Conservation (phyloP, 2,329 filamentous ascomycete species). For the Plectosphaerella plurivora region DNA sequence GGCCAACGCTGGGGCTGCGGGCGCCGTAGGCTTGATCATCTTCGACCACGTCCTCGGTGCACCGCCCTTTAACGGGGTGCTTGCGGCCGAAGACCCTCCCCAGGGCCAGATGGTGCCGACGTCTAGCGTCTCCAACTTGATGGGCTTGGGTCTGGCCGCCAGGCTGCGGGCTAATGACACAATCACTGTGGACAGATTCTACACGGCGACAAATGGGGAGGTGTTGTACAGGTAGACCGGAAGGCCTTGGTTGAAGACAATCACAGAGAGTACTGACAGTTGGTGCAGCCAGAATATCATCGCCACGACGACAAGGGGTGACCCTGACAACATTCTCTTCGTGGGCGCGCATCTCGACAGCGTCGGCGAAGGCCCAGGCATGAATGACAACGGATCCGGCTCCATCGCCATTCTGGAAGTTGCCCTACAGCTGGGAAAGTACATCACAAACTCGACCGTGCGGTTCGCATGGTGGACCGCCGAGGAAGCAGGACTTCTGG, state of each 20-base stretch:
- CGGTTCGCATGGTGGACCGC: constrained; percentile 62
- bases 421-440: constrained; percentile 54
- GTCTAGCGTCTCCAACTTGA: constrained; percentile 39
- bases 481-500: constrained; percentile 60
- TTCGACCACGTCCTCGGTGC: constrained; percentile 52
- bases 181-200: constrained; percentile 1
- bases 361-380: constrained; percentile 56
- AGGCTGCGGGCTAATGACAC: constrained; percentile 29
- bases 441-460: constrained; percentile 53
- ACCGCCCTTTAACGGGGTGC: constrained; percentile 41
- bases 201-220: constrained; percentile 16
- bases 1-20: constrained; percentile 45
- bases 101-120: constrained; percentile 39
- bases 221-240: constrained; percentile 1
- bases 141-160: constrained; percentile 21
- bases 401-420: constrained; percentile 54
- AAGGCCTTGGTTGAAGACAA: neutral
- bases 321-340: constrained; percentile 54
- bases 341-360: constrained; percentile 59
- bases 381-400: constrained; percentile 63
- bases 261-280: neutral
- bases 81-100: constrained; percentile 14
- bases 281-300: constrained; percentile 47
- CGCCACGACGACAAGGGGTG: constrained; percentile 53
- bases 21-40: constrained; percentile 50